Base-by-base conservation (phyloP, 495 filamentous ascomycete genomes). In the Pseudevernia furfuracea region DNA sequence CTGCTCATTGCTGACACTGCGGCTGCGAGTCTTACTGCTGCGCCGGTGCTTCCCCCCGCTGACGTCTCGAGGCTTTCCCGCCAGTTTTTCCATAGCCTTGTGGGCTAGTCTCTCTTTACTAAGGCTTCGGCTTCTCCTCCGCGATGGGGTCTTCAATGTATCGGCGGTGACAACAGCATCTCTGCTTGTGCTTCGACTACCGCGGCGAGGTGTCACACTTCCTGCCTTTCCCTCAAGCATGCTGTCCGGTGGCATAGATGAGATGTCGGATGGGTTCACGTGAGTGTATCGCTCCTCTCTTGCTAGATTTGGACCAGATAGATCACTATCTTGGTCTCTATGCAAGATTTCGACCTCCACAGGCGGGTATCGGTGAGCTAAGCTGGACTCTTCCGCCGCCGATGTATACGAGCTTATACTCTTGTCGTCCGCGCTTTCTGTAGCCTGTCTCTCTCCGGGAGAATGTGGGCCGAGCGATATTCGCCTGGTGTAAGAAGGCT, bases 221-320 rank as follows among this genome's bases (percentile, higher is more conserved):
- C 62, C 66, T n/a, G 69, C 64, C 32, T 78, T 76, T 19, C 84
- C 87, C 70, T 96, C 92, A 17, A 97, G 80, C 80, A 97, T 91
- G 75, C 89, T 93, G 71, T 96, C 89, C 34, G 88, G 84, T 19
- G 91, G 92, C 80, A 96, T 94, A 15, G 88, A 90, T 0, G 92
- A 97, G 37, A 97, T 89, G 60, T 96, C 92, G 1, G 92, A 96
- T 21, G 80, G 76, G n/a, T 80, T 75, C 10, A 80, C 77, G 37
- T 74, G 75, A 53, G 85, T 76, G 72, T 87, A 87, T 70, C 81
- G 79, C 56, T 80, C 74, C 63, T 84, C 85, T 67, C 84, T 84
- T 19, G 62, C 62, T 28, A 58, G 23, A 21, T 64, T 78, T 66
- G 66, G 75, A 68, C 67, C 77, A 72, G 82, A 90, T 38, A 84